A percentile compares a stretch with the other conserved stretches of the same genome.
phyloP scores from a whole-genome alignment of 768 basidiomycete species.

The Podaxis sp. region DNA sequence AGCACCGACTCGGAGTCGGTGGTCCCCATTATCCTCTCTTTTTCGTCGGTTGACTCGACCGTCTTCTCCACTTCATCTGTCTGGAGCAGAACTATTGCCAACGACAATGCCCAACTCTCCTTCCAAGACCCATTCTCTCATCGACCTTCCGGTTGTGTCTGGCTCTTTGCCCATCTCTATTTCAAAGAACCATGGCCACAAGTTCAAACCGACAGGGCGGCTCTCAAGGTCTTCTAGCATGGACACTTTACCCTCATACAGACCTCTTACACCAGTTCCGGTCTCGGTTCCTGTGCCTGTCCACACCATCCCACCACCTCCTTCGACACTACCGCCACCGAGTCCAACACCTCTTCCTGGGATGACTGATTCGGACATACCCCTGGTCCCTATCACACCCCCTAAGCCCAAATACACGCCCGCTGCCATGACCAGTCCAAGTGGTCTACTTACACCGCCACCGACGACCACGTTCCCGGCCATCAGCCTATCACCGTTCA shows the following conservation, averaged over 20 bases:
- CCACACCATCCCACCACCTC: background rate
- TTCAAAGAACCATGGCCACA: background rate
- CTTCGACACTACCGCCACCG: slow-evolving; percentile 11
- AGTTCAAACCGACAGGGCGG: background rate
- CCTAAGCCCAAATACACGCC: slow-evolving; percentile 1
- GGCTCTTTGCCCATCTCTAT: background rate
- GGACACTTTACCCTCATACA: slow-evolving; percentile 7
- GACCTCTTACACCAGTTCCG: slow-evolving; percentile 12
- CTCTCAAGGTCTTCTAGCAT: slow-evolving; percentile 11
- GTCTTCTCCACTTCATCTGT: slow-evolving; percentile 10
- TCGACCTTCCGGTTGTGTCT: slow-evolving; percentile 9
- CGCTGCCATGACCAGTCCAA: background rate
- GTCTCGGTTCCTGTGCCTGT: slow-evolving; percentile 6
- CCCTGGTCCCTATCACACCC: slow-evolving; percentile 5
- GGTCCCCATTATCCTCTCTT: slow-evolving; percentile 2
- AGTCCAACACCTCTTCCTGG: slow-evolving; percentile 1
- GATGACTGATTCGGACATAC: slow-evolving; percentile 1
- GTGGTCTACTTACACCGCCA: slow-evolving; percentile 11
- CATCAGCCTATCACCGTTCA: slow-evolving; percentile 10
- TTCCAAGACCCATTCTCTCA: slow-evolving; percentile 1
- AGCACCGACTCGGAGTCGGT: slow-evolving; percentile 7
- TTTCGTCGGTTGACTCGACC: slow-evolving; percentile 12
- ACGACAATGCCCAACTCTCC: slow-evolving; percentile 11
- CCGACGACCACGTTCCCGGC: slow-evolving; percentile 6
- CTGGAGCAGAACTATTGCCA: slow-evolving; percentile 8